These are phyloP conservation scores for Paecilomyces dactylethromorphus DNA, from an alignment of 2,329 filamentous ascomycete genomes.

Conservation along the genomic window DNA sequence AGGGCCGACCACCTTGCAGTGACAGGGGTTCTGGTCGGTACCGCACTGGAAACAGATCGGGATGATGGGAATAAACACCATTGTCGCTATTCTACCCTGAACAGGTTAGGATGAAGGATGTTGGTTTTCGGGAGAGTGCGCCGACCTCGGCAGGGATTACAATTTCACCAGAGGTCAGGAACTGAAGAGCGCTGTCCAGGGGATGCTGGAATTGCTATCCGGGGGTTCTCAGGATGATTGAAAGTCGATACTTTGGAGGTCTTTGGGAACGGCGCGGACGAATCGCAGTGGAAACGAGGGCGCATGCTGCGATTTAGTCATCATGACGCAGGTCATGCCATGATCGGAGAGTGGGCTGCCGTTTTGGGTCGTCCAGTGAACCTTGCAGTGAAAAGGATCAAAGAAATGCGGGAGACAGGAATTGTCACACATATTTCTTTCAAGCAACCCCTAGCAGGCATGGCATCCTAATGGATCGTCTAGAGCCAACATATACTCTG, in stretches of 20 bases:
- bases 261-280: background rate
- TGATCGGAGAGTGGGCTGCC: background rate
- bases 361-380: background rate
- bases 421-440: too few species aligned
- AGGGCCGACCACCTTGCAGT: slow-evolving; percentile 51
- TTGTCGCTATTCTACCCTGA: slow-evolving; percentile 9
- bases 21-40: slow-evolving; percentile 52
- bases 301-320: background rate
- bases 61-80: slow-evolving; percentile 44
- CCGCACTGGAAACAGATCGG: slow-evolving; percentile 51
- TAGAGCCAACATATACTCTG: background rate
- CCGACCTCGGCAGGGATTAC: background rate
- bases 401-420: too few species aligned
- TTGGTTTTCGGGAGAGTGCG: background rate
- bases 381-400: too few species aligned
- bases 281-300: background rate
- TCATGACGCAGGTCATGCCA: background rate
- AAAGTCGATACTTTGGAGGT: background rate
- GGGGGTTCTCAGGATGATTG: background rate
- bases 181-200: background rate
- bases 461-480: background rate
- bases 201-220: background rate
- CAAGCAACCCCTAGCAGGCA: too few species aligned
- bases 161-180: background rate
- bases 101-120: background rate